Evolutionary conservation across 2,329 filamentous ascomycete genomes (phyloP), one percentile per base, ranked within the genome.

Genomic region (Xylaria sp.): DNA sequence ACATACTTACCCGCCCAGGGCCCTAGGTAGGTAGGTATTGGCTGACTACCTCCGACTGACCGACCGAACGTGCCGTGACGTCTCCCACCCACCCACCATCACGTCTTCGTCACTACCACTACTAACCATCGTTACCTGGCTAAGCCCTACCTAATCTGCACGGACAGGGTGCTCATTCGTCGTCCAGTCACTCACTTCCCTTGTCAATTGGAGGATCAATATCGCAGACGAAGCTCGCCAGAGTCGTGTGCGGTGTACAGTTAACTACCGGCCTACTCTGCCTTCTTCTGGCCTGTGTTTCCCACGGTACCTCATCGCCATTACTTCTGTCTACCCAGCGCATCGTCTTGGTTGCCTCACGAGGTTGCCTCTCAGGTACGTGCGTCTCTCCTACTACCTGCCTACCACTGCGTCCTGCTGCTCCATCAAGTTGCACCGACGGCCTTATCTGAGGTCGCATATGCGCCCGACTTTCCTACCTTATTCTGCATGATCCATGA

Each of bases 401-500:
- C 53, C 45, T n/a, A 2, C 32, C 21, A 19, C 47, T 32, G 8
- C 63, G 11, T 42, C 39, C 14, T 58, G 36, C 50, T 56, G 19
- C 68, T 55, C 42, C 55, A 50, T 54, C 64, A 32, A 59, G 60
- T 59, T 54, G 58, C 59, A 56, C 53, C 51, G 55, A 61, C 50
- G 59, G 65, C 60, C 65, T 36, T 64, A 55, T 69, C 55, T 62
- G 64, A 62, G 69, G 65, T 48, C 65, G 69, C 69, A 71, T 71
- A 71, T 71, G 67, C 69, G 57, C 63, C 66, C 54, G 61, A 32
- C 27, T 65, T 42, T 65, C 58, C 59, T 53, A 63, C 64, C 55
- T 47, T 64, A 57, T 56, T 62, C 60, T 64, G 67, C 67, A 69
- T 69, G 63, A 71, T 70, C 68, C 67, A 67, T 69, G 60, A 69